Evolutionary conservation across 1,139 yeast species (phyloP).

Genomic region (Sugiyamaella neomexicana): DNA sequence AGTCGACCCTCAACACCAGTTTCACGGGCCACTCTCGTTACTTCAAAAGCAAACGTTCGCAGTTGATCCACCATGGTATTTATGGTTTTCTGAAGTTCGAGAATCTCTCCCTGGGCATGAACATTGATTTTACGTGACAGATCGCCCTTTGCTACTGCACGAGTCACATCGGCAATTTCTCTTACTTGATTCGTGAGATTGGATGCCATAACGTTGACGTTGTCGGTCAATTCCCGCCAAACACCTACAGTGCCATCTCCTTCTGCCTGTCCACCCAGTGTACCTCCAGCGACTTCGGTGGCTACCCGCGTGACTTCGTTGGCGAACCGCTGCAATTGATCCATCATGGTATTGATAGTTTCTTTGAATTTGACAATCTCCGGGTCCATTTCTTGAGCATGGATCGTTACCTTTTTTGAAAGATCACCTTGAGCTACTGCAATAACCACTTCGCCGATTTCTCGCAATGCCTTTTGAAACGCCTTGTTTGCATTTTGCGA

Average conservation of each 20-base stretch:
- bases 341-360: constrained; percentile 86
- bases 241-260: constrained; percentile 82
- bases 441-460: constrained; percentile 78
- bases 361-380: constrained; percentile 71
- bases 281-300: constrained; percentile 86
- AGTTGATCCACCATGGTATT: constrained; percentile 88
- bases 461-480: constrained; percentile 72
- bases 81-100: constrained; percentile 75
- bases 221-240: constrained; percentile 82
- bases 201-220: constrained; percentile 84
- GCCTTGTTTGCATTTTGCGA: constrained; percentile 69
- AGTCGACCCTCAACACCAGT: constrained; percentile 86
- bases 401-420: constrained; percentile 72
- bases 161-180: constrained; percentile 85
- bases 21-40: constrained; percentile 83
- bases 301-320: constrained; percentile 83
- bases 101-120: constrained; percentile 81
- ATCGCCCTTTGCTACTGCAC: constrained; percentile 82
- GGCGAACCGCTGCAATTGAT: constrained; percentile 78
- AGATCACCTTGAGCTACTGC: constrained; percentile 86
- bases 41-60: constrained; percentile 84
- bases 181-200: constrained; percentile 81
- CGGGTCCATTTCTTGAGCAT: constrained; percentile 71
- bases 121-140: constrained; percentile 74
- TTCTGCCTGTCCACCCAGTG: constrained; percentile 84